These are phyloP conservation scores for Panicum virgatum DNA, from an alignment of 202 grass and related monocot species.

Conservation along the genomic window DNA sequence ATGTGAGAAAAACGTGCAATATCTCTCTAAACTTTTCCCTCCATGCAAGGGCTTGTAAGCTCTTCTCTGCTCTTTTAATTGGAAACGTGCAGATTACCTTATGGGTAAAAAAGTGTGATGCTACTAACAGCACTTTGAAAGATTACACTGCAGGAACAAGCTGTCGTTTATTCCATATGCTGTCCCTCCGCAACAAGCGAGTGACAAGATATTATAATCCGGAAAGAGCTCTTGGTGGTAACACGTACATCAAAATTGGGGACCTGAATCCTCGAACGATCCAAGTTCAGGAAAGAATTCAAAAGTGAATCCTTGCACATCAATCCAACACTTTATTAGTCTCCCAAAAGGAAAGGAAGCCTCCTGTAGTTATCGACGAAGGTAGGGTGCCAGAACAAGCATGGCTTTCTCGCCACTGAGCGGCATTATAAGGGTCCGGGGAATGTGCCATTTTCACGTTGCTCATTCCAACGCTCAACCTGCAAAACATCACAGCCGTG, in stretches of 20 bases:
- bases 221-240: background rate
- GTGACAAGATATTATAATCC: background rate
- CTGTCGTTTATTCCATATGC: no score
- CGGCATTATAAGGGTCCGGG: slow-evolving; percentile 58
- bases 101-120: no score
- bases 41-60: no score
- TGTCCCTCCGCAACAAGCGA: background rate
- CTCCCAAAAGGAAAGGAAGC: background rate
- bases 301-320: slow-evolving; percentile 15
- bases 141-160: background rate
- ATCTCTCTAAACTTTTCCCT: no score
- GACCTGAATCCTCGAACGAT: background rate
- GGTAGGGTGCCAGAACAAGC: background rate
- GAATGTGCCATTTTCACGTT: slow-evolving; percentile 67
- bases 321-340: slow-evolving; percentile 29
- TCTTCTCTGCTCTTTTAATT: no score
- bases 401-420: background rate
- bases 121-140: background rate
- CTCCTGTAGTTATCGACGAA: background rate
- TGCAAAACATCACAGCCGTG: slow-evolving; percentile 10
- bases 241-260: background rate
- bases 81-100: no score
- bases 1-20: no score
- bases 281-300: background rate
- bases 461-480: slow-evolving; percentile 81